Evolutionary conservation across 768 basidiomycete species (phyloP).

Genomic region (Cyclocybe cylindracea): DNA sequence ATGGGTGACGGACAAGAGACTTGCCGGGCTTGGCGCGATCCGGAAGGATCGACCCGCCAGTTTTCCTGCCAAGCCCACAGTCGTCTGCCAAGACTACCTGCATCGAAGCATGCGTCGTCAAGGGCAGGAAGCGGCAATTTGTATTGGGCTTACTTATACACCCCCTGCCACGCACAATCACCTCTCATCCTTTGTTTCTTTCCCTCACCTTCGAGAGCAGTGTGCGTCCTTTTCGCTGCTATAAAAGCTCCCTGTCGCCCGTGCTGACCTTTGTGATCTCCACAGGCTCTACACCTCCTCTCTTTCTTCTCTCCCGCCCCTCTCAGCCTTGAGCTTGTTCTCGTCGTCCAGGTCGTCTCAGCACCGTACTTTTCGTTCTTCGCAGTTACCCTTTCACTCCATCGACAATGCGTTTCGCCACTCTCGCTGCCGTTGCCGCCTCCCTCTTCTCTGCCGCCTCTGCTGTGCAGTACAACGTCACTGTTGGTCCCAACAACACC

Average conservation of each 20-base stretch:
- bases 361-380: slow-evolving; percentile 8
- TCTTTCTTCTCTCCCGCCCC: slow-evolving; percentile 8
- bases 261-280: not conserved
- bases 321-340: slow-evolving; percentile 9
- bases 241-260: not conserved
- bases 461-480: slow-evolving; percentile 30
- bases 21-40: slow-evolving; percentile 2
- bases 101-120: not conserved
- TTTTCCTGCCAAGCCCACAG: not conserved
- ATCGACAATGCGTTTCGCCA: slow-evolving; percentile 22
- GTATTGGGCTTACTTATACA: slow-evolving; percentile 5
- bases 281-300: not conserved
- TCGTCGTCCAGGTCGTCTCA: slow-evolving; percentile 1
- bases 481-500: slow-evolving; percentile 29
- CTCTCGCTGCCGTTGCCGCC: slow-evolving; percentile 14
- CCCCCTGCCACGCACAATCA: not conserved
- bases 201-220: slow-evolving; percentile 30
- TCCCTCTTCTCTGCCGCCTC: slow-evolving; percentile 27
- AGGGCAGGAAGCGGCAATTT: not conserved
- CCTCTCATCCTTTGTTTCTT: slow-evolving; percentile 11
- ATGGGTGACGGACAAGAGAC: not conserved
- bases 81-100: too few relatives aligned
- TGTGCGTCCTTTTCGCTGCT: slow-evolving; percentile 19
- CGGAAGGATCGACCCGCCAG: not conserved
- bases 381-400: not conserved